These are phyloP conservation scores for Lachancea cidri DNA, from an alignment of 805 yeast genomes.

Conservation along the genomic window DNA sequence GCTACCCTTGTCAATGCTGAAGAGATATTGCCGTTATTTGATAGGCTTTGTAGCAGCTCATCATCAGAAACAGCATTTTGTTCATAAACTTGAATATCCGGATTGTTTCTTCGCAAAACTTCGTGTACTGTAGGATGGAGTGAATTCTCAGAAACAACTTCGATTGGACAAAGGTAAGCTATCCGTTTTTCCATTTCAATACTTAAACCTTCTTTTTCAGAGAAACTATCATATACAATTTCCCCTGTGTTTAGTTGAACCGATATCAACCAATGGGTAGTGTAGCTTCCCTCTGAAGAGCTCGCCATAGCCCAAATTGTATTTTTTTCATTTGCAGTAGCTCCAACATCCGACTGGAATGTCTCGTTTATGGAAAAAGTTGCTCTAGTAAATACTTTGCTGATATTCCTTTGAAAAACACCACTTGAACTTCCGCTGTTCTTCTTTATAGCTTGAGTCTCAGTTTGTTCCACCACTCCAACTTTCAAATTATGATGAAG, in stretches of 20 bases:
- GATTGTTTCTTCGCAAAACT: conserved; percentile 34
- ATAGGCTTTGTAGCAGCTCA: conserved; percentile 16
- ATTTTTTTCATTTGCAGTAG: conserved; percentile 22
- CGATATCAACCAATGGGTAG: conserved; percentile 31
- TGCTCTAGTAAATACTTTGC: conserved; percentile 73
- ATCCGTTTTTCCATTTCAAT: conserved; percentile 69
- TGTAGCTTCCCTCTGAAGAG: conserved; percentile 17
- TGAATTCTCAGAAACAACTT: conserved; percentile 41
- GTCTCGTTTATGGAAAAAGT: conserved; percentile 49
- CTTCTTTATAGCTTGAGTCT: conserved; percentile 69
- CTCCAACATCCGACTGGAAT: conserved; percentile 47
- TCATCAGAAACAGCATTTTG: conserved; percentile 4
- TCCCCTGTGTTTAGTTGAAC: conserved; percentile 78
- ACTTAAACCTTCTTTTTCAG: conserved; percentile 48
- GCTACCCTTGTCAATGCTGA: conserved; percentile 28
- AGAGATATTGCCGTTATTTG: conserved; percentile 27
- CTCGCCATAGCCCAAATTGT: conserved; percentile 26
- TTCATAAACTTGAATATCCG: conserved; percentile 10
- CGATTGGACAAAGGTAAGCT: conserved; percentile 71
- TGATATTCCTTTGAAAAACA: conserved; percentile 62
- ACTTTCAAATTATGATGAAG: conserved; percentile 71
- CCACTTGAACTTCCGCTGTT: conserved; percentile 43
- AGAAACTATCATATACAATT: conserved; percentile 63
- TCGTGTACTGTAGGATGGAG: conserved; percentile 32
- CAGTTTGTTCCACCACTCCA: conserved; percentile 82